Conservation (phyloP, 345 rosid species). For the Gossypium stocksii region DNA sequence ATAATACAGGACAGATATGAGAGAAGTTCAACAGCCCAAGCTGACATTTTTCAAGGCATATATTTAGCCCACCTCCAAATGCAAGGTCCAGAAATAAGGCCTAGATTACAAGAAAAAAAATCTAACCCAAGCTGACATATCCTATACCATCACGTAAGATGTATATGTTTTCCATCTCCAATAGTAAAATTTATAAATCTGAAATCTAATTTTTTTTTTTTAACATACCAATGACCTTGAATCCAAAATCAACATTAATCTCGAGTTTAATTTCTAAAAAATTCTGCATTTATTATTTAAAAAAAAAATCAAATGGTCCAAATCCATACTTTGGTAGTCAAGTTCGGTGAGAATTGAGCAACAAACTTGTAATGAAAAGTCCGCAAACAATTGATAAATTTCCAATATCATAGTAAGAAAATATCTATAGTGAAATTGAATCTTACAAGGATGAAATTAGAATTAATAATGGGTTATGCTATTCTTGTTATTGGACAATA, state of each 20-base stretch:
- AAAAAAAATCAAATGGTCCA: not conserved
- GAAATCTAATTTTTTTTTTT: not conserved
- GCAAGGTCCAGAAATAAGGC: not conserved
- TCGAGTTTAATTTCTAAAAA: too few species aligned
- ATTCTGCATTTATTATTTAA: too few species aligned
- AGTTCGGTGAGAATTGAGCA: constrained; percentile 6
- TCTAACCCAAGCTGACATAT: too few species aligned
- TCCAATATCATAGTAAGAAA: constrained; percentile 6
- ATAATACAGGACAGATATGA: too few species aligned
- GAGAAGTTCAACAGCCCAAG: not conserved
- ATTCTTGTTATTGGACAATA: too few species aligned
- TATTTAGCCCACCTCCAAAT: not conserved
- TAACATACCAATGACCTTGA: not conserved
- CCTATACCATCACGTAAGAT: not conserved
- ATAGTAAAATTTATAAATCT: not conserved
- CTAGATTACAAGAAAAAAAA: not conserved
- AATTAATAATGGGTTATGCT: too few species aligned
- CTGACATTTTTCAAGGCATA: not conserved
- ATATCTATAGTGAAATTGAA: too few species aligned
- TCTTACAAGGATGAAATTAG: too few species aligned
- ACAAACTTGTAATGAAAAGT: not conserved
- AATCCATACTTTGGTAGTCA: not conserved
- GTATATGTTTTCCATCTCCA: not conserved
- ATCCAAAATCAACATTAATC: too few species aligned
- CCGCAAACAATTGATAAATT: constrained; percentile 24